Evolutionary conservation across 2,329 filamentous ascomycete species (phyloP), one percentile per base, ranked within the genome.

Genomic region (Cladobotryum protrusum): DNA sequence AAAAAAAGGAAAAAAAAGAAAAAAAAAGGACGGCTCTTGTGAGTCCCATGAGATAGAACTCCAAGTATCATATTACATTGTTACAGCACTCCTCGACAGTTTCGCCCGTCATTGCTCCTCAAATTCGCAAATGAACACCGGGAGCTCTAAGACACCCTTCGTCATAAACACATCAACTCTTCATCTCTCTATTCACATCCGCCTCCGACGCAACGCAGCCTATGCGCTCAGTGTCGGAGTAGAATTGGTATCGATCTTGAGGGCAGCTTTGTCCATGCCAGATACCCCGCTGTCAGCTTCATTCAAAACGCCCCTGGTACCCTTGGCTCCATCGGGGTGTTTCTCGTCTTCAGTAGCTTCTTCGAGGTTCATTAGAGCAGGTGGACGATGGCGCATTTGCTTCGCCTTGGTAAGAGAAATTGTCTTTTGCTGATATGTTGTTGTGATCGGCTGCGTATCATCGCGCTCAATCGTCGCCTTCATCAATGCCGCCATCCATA

Each of bases 401-500:
- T 86, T 83, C 12, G 93, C 93, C 70, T 96, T 96, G 49, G 85
- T 81, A 6, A 99, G 80, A 20, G 87, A 93, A 49, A 99, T 96
- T 0, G 93, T 99, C 74, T 95, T 93, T 65, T 96, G 91, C 64
- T 96, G 92, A 70, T 97, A 97, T 3, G 90, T 96, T 3, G 88
- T 93, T 17, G 89, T 90, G 53, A 96, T 85, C 9, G 86, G 81
- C 54, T 86, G 80, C 4, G 80, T 80, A 61, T 86, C 83, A 59
- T 99, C 93, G 53, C 92, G 86, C 64, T 97, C 92, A 60, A 99
- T 99, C 1, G 93, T 99, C 11, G 93, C 93, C 72, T 99, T 99
- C 89, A 99, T 95, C 46, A 99, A 73, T 5, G 93, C 93, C 4
- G 90, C 93, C 93, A 99, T 99, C 93, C 93, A 99, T 37, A 95